Evolutionary conservation across 2,329 filamentous ascomycete species (phyloP).

Genomic region (Erysiphe pisi): DNA sequence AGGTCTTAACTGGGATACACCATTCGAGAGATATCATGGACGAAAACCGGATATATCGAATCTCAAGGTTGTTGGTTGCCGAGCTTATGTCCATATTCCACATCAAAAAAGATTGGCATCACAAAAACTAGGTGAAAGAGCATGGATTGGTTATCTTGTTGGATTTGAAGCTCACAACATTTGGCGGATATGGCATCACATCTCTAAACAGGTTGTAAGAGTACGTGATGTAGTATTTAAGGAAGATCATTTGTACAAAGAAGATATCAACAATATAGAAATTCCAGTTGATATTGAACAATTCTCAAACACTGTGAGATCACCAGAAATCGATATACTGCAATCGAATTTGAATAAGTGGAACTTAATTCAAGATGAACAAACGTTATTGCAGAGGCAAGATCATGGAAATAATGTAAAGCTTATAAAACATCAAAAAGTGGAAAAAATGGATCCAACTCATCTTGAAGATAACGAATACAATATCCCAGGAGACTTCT

Average conservation of each 20-base stretch:
- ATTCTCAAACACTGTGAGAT: background rate
- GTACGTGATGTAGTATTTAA: background rate
- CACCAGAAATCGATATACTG: background rate
- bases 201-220: background rate
- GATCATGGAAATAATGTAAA: background rate
- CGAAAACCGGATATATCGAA: background rate
- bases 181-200: background rate
- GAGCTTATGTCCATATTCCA: constrained; percentile 22
- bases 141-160: background rate
- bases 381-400: background rate
- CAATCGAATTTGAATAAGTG: background rate
- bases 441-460: background rate
- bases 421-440: background rate
- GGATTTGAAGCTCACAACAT: constrained; percentile 17
- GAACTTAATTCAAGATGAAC: background rate
- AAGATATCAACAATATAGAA: background rate
- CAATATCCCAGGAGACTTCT: background rate
- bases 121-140: background rate
- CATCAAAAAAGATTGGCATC: background rate
- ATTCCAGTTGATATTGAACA: background rate
- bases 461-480: background rate
- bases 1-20: background rate
- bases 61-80: background rate
- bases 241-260: background rate
- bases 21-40: background rate